phyloP scores from a whole-genome alignment of 73 alveolate genomes.

The Effrenium voratum region DNA sequence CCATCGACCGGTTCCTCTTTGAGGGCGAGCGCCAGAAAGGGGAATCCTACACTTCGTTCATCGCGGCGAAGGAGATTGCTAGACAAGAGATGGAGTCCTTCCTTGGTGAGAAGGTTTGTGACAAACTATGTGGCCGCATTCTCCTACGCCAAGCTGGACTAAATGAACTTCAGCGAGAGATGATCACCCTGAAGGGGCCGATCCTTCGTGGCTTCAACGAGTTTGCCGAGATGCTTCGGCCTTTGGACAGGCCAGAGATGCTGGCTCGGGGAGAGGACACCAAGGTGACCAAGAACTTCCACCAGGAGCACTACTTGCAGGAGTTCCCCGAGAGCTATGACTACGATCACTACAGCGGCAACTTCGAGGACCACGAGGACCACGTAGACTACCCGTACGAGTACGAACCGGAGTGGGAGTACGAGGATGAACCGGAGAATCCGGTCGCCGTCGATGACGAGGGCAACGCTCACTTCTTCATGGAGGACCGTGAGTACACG shows the following conservation, averaged over 20 bases:
- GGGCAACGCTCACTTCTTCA: not conserved
- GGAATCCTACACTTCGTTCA: not conserved
- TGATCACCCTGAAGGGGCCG: not conserved
- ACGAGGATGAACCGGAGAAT: not conserved
- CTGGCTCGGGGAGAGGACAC: not conserved
- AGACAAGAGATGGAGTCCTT: not conserved
- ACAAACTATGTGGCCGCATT: not conserved
- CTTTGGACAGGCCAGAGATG: not conserved
- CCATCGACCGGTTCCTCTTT: not conserved
- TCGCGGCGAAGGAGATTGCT: not conserved
- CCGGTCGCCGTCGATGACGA: not conserved
- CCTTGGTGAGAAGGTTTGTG: not conserved
- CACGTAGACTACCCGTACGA: not conserved
- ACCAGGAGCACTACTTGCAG: not conserved
- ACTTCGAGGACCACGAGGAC: not conserved
- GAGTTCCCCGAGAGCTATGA: not conserved
- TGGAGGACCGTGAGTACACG: too few species aligned
- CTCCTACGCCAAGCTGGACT: not conserved
- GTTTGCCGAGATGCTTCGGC: not conserved
- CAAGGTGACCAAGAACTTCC: not conserved
- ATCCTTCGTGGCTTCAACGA: not conserved
- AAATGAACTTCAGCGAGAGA: not conserved
- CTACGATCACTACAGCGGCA: not conserved
- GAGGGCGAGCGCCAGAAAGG: not conserved
- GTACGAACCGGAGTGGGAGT: too few species aligned